Percentiles rank a stretch among this genome's conserved stretches.
These are phyloP conservation scores for Ophiocytium majus DNA, from an alignment of 352 stramenopile genomes.

Conservation along the genomic window DNA sequence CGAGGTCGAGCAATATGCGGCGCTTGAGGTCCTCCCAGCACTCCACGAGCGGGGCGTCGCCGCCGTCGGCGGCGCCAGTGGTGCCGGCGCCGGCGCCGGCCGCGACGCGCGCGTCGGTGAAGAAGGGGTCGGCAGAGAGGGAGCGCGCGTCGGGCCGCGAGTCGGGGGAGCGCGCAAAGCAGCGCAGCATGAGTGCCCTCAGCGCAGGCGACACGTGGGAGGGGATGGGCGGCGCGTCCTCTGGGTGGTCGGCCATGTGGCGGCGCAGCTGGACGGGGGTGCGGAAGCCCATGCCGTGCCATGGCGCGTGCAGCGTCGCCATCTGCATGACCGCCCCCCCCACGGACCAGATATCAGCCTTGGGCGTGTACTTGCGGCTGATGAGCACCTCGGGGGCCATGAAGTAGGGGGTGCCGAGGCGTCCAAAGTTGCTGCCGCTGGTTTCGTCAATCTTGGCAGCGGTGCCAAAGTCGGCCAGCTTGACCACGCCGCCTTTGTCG, in stretches of 20 bases:
- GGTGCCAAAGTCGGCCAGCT: slow-evolving; percentile 69
- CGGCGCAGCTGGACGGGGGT: slow-evolving; percentile 42
- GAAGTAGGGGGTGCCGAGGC: slow-evolving; percentile 70
- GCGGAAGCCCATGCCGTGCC: slow-evolving; percentile 62
- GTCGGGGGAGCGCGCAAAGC: slow-evolving; percentile 39
- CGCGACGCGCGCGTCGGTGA: slow-evolving; percentile 9
- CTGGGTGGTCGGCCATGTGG: slow-evolving; percentile 43
- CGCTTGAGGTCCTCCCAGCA: slow-evolving; percentile 15
- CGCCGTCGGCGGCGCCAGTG: not conserved
- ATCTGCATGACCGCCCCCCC: slow-evolving; percentile 74
- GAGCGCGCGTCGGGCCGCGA: slow-evolving; percentile 31
- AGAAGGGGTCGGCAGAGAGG: slow-evolving; percentile 37
- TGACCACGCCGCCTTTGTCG: slow-evolving; percentile 59
- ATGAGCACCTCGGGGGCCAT: slow-evolving; percentile 78
- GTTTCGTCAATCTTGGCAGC: slow-evolving; percentile 49
- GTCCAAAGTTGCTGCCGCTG: not conserved
- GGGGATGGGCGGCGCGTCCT: slow-evolving; percentile 33
- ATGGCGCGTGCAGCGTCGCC: slow-evolving; percentile 66
- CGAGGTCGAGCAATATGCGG: not conserved
- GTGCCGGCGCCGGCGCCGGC: too few species aligned
- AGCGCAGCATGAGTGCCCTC: slow-evolving; percentile 32
- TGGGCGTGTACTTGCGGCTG: slow-evolving; percentile 64
- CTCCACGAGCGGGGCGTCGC: not conserved
- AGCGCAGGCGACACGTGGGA: slow-evolving; percentile 19
- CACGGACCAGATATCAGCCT: slow-evolving; percentile 75